A percentile compares a stretch with the other conserved stretches of the same genome.
phyloP scores from a whole-genome alignment of 2,329 filamentous ascomycete genomes.

The Claviceps africana region DNA sequence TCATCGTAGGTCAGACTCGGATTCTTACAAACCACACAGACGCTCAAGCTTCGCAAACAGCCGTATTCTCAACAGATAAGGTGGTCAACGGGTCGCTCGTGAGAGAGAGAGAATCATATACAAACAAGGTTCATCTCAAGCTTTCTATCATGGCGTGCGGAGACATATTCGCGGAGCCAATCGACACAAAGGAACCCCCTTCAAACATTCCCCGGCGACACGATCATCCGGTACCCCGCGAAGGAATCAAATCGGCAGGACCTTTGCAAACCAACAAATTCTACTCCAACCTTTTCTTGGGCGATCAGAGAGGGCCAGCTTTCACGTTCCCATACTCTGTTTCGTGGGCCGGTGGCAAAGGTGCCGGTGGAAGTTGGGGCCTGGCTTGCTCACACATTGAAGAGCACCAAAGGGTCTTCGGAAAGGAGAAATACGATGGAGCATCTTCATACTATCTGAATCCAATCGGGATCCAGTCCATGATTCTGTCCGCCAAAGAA shows the following conservation, averaged over 20 bases:
- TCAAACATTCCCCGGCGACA: slow-evolving; percentile 29
- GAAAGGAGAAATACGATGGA: slow-evolving; percentile 38
- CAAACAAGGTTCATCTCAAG: not conserved
- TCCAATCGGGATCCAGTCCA: slow-evolving; percentile 66
- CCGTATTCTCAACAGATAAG: not conserved
- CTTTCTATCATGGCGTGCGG: slow-evolving; percentile 14
- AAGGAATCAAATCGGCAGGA: slow-evolving; percentile 30
- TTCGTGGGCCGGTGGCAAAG: slow-evolving; percentile 51
- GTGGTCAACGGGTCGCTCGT: not conserved
- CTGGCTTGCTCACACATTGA: slow-evolving; percentile 65
- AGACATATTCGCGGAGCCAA: slow-evolving; percentile 43
- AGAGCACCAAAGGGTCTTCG: slow-evolving; percentile 51
- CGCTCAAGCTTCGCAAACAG: not conserved
- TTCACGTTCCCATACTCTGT: slow-evolving; percentile 68
- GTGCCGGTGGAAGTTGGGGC: slow-evolving; percentile 55
- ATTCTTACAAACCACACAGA: not conserved
- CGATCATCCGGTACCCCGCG: slow-evolving; percentile 45
- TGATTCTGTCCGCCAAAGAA: slow-evolving; percentile 68
- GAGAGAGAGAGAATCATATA: not conserved
- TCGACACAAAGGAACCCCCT: slow-evolving; percentile 38
- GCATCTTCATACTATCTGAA: slow-evolving; percentile 64
- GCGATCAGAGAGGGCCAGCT: slow-evolving; percentile 50
- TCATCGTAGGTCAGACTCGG: not conserved
- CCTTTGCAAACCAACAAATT: slow-evolving; percentile 68
- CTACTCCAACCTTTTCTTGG: slow-evolving; percentile 68